Conservation (phyloP, 2,329 filamentous ascomycete genomes). For the Coniochaeta ligniaria region DNA sequence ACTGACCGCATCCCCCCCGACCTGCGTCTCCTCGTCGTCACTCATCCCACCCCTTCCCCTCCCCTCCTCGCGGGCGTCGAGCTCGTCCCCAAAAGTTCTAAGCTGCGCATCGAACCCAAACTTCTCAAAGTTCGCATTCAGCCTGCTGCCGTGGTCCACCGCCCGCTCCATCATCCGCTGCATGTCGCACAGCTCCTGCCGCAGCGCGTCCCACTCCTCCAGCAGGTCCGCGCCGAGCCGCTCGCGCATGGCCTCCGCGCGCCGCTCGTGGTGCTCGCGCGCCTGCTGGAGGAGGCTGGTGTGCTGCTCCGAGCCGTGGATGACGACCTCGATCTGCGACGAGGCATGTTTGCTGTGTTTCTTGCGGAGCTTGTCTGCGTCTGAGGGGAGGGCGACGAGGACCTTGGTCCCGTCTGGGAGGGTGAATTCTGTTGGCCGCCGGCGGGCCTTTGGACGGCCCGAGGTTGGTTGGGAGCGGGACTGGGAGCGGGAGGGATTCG, state of each 20-base stretch:
- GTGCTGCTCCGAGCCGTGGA: slow-evolving; percentile 46
- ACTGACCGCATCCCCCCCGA: background rate
- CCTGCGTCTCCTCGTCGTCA: background rate
- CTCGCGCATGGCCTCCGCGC: slow-evolving; percentile 36
- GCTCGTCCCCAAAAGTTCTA: slow-evolving; percentile 29
- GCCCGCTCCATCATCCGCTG: slow-evolving; percentile 45
- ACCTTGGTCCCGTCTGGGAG: slow-evolving; percentile 49
- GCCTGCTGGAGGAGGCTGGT: slow-evolving; percentile 37
- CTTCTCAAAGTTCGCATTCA: slow-evolving; percentile 55
- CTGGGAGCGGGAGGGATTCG: background rate
- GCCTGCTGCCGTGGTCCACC: slow-evolving; percentile 39
- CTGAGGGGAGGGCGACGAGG: slow-evolving; percentile 50
- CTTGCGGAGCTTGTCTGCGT: slow-evolving; percentile 38
- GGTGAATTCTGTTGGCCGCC: slow-evolving; percentile 42
- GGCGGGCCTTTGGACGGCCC: slow-evolving; percentile 14
- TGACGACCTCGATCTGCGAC: slow-evolving; percentile 46
- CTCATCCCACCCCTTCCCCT: slow-evolving; percentile 11
- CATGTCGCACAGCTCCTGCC: slow-evolving; percentile 44
- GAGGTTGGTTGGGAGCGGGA: background rate
- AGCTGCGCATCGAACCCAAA: slow-evolving; percentile 56
- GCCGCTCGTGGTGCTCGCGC: slow-evolving; percentile 44
- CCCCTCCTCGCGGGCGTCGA: slow-evolving; percentile 12
- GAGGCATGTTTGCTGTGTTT: slow-evolving; percentile 16
- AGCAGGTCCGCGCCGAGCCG: slow-evolving; percentile 40
- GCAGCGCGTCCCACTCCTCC: slow-evolving; percentile 49